A percentile compares a stretch with the other conserved stretches of the same genome.
Evolutionary conservation across 371 early-diverging fungal species (phyloP).

Genomic region (Circinella minor): DNA sequence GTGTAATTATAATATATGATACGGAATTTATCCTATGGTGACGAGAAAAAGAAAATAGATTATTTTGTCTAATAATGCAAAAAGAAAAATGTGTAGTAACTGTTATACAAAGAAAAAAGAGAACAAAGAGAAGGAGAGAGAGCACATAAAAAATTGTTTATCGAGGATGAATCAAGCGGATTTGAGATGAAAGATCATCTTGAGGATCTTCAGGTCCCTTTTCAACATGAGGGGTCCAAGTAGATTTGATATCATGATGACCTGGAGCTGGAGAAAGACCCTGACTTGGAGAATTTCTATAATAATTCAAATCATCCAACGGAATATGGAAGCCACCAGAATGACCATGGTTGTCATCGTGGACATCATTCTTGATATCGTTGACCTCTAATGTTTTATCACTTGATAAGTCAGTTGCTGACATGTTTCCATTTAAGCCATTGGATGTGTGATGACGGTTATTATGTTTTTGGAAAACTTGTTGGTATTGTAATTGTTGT

Average conservation of each 20-base stretch:
- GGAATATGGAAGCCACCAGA: background rate
- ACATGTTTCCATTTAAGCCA: background rate
- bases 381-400: background rate
- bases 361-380: too few relatives aligned
- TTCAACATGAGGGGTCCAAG: slow-evolving; percentile 6
- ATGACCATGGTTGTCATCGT: too few relatives aligned
- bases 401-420: background rate
- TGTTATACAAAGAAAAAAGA: background rate
- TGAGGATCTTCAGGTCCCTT: slow-evolving; percentile 11
- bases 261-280: slow-evolving; percentile 4
- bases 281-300: background rate
- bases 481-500: slow-evolving; percentile 27
- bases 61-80: background rate
- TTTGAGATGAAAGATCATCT: slow-evolving; percentile 20
- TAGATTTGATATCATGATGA: background rate
- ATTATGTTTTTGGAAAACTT: slow-evolving; percentile 28
- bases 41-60: background rate
- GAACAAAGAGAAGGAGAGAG: background rate
- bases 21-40: background rate
- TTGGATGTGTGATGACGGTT: slow-evolving; percentile 12
- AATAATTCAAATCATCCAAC: background rate
- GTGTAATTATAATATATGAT: background rate
- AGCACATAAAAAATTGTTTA: background rate
- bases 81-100: background rate
- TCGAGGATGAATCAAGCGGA: slow-evolving; percentile 10